phyloP scores from a whole-genome alignment of 2,329 filamentous ascomycete genomes.

The Fusarium pseudoanthophilum region DNA sequence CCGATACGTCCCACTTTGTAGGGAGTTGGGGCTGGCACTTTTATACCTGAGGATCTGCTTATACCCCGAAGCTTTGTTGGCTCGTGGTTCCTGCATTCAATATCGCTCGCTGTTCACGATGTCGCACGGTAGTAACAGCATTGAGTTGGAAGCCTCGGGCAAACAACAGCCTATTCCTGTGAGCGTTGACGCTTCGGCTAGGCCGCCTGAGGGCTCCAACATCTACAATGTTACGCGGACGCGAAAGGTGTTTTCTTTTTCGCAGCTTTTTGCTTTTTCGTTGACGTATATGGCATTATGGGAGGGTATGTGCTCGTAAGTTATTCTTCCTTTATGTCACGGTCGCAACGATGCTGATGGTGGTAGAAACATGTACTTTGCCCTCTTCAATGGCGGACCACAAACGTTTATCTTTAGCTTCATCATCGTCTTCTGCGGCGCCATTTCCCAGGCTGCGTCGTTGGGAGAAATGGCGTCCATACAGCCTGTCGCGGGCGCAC shows the following conservation, averaged over 20 bases:
- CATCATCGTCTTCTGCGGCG: slow-evolving; percentile 41
- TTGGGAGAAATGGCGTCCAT: slow-evolving; percentile 43
- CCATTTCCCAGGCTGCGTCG: slow-evolving; percentile 38
- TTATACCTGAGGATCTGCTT: slow-evolving; percentile 16
- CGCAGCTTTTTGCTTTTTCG: slow-evolving; percentile 42
- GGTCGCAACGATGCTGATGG: neutral
- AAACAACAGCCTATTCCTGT: slow-evolving; percentile 23
- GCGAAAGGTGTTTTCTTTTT: slow-evolving; percentile 40
- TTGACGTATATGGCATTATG: slow-evolving; percentile 42
- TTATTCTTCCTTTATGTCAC: neutral
- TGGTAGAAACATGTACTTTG: slow-evolving; percentile 42
- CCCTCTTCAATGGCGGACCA: slow-evolving; percentile 39
- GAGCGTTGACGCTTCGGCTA: slow-evolving; percentile 25
- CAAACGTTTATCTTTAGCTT: slow-evolving; percentile 43
- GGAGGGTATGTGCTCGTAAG: slow-evolving; percentile 44
- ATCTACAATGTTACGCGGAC: slow-evolving; percentile 40
- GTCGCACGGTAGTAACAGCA: slow-evolving; percentile 24
- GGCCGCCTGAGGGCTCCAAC: slow-evolving; percentile 7
- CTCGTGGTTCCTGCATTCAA: slow-evolving; percentile 8
- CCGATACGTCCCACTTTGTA: neutral
- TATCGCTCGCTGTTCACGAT: slow-evolving; percentile 9
- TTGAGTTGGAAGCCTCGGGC: slow-evolving; percentile 30
- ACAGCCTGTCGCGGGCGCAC: slow-evolving; percentile 37
- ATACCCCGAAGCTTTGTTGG: neutral
- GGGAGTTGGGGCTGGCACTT: neutral